Evolutionary conservation across 768 basidiomycete genomes (phyloP).

Genomic region (Boletus vermiculosoides): DNA sequence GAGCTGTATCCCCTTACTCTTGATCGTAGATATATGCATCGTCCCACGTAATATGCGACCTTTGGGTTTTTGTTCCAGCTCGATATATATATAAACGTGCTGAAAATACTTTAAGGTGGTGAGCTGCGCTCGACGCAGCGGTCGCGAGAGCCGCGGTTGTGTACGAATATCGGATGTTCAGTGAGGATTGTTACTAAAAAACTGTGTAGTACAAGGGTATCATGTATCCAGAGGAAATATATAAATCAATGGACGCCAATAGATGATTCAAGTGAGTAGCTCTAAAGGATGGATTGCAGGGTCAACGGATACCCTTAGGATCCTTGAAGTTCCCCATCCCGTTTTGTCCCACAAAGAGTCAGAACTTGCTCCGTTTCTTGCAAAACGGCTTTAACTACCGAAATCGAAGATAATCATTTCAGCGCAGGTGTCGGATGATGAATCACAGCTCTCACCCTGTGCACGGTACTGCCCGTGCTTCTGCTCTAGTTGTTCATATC

Average conservation of each 20-base stretch:
- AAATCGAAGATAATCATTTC: conserved; percentile 5
- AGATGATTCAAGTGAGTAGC: background rate
- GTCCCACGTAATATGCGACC: background rate
- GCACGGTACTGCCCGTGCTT: conserved; percentile 42
- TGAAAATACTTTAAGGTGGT: background rate
- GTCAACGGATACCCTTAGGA: background rate
- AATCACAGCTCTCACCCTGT: conserved; percentile 33
- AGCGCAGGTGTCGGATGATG: background rate
- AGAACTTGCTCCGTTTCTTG: conserved; percentile 47
- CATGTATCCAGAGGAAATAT: background rate
- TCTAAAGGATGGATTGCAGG: background rate
- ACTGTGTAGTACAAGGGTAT: background rate
- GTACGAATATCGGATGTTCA: background rate
- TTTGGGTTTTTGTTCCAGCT: background rate
- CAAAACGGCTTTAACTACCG: conserved; percentile 39
- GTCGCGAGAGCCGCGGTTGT: background rate
- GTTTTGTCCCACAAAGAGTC: conserved; percentile 44
- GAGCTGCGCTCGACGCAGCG: background rate
- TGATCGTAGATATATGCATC: background rate
- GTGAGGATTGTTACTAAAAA: background rate
- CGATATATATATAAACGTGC: background rate
- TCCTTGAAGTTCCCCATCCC: conserved; percentile 28
- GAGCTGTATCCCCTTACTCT: background rate
- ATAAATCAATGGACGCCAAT: background rate
- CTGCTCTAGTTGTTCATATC: conserved; percentile 40